Percentiles rank a stretch among this genome's conserved stretches.
These are phyloP conservation scores for Drechslera avenae DNA, from an alignment of 2,329 filamentous ascomycete species.

Conservation along the genomic window DNA sequence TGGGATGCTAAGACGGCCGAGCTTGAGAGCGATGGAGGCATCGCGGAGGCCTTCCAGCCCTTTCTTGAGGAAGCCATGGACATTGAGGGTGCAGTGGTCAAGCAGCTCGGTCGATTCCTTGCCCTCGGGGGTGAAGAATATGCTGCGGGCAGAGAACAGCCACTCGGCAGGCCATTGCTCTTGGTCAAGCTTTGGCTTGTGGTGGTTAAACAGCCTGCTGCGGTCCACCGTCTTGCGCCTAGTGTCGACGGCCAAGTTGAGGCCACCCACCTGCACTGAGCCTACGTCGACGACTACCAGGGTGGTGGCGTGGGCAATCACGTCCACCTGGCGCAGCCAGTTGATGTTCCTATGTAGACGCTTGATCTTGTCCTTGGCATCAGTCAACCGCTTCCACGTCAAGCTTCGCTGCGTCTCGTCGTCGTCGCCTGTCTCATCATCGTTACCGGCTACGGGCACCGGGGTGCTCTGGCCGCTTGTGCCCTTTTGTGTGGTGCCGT, in stretches of 20 bases:
- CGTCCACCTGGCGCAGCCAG: constrained; percentile 87
- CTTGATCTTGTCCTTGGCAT: constrained; percentile 84
- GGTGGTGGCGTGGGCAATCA: constrained; percentile 81
- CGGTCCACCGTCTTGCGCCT: constrained; percentile 89
- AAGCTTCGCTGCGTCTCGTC: constrained; percentile 62
- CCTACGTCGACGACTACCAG: constrained; percentile 81
- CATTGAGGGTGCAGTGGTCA: constrained; percentile 84
- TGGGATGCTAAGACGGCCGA: constrained; percentile 87
- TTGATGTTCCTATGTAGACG: constrained; percentile 82
- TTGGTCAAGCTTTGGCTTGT: constrained; percentile 54
- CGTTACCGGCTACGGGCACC: constrained; percentile 21
- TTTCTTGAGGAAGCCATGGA: constrained; percentile 88
- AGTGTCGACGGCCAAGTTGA: constrained; percentile 88
- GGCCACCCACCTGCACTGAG: constrained; percentile 79
- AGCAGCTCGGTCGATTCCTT: constrained; percentile 84
- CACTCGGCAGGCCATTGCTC: constrained; percentile 83
- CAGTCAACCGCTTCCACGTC: constrained; percentile 80
- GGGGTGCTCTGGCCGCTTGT: constrained; percentile 27
- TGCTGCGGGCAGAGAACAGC: constrained; percentile 83
- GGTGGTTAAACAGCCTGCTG: constrained; percentile 82
- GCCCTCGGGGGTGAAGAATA: constrained; percentile 86
- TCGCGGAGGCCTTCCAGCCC: constrained; percentile 86
- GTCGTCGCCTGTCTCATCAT: constrained; percentile 36
- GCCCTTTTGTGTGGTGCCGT: constrained; percentile 31
- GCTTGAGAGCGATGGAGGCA: constrained; percentile 85